Evolutionary conservation across 306 rosid species (phyloP).

Genomic region (Quercus engelmannii): DNA sequence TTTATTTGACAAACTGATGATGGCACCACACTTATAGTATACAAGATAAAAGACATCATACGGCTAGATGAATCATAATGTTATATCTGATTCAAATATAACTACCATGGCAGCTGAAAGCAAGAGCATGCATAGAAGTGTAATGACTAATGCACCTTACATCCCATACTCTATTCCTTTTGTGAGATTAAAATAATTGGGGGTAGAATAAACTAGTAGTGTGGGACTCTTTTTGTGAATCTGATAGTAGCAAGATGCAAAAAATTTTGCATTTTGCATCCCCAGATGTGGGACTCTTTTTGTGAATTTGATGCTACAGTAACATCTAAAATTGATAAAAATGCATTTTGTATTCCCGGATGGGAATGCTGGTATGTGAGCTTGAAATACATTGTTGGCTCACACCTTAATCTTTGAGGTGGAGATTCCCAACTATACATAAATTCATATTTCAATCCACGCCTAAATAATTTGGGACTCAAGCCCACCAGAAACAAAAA

Average conservation of each 20-base stretch:
- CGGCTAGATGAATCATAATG: not conserved
- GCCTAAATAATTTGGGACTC: not conserved
- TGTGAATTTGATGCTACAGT: too few species aligned
- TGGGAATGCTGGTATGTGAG: not conserved
- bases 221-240: too few species aligned
- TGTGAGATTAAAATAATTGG: too few species aligned
- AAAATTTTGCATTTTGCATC: too few species aligned
- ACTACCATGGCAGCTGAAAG: not conserved
- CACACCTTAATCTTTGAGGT: not conserved
- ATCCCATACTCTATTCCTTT: too few species aligned
- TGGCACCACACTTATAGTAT: not conserved
- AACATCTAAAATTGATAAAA: too few species aligned
- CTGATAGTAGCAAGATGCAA: too few species aligned
- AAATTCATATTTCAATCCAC: not conserved
- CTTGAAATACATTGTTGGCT: not conserved
- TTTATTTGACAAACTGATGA: not conserved
- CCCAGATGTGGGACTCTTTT: too few species aligned
- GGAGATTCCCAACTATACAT: not conserved
- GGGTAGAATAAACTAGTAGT: too few species aligned
- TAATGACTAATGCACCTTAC: not conserved
- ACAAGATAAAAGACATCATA: not conserved
- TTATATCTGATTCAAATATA: not conserved
- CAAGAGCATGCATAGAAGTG: not conserved
- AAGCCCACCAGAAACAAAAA: not conserved
- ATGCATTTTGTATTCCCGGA: too few species aligned